Evolutionary conservation across 1,284 basidiomycete species (phyloP), one percentile per base, ranked within the genome.

Genomic region (Rhodotorula glutinis): DNA sequence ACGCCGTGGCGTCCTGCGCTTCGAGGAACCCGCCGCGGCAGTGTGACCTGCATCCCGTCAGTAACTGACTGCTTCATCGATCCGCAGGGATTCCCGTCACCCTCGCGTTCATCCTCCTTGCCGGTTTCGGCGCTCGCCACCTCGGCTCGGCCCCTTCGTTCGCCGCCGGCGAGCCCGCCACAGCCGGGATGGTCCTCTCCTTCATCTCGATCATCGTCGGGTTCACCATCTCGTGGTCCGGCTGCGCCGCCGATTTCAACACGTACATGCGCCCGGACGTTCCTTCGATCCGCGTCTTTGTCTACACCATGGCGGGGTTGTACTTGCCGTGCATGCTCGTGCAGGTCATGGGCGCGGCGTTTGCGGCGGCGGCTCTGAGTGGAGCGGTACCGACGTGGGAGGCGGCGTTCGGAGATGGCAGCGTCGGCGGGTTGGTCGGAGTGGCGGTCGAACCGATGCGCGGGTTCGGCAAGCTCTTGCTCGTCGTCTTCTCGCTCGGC

Each of bases 391-490:
- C 77, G 13, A 75, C 73, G 1, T 80, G 79, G 79, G 66, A 65
- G 29, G 56, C 21, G 13, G 76, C 67, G 23, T 65, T 65, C 57
- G 64, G 38, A 21, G 57, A 58, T 27, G 85, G 85, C 30, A 85
- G 78, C 13, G 74, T 77, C 21, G 81, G 86, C 47, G 76, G 77
- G n/a, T 58, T 75, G 29, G 63, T 73, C 5, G 66, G 59, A 0
- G 74, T 72, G 21, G 69, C 71, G 23, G 49, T 75, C 25, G 61
- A 74, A 49, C 70, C 71, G 21, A 53, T 71, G 25, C 40, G 51
- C 29, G 65, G 69, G 17, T 93, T 93, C 76, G 90, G 91, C 3
- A 88, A 90, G 76, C 91, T 96, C 80, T 82, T 95, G 63, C 90
- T 89, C 19, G 89, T 94, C n/a, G 49, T 82, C 14, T 81, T 92